Evolutionary conservation across 164 flowering plant species (phyloP), one percentile per base, ranked within the genome.

Genomic region (Tinospora cordifolia): DNA sequence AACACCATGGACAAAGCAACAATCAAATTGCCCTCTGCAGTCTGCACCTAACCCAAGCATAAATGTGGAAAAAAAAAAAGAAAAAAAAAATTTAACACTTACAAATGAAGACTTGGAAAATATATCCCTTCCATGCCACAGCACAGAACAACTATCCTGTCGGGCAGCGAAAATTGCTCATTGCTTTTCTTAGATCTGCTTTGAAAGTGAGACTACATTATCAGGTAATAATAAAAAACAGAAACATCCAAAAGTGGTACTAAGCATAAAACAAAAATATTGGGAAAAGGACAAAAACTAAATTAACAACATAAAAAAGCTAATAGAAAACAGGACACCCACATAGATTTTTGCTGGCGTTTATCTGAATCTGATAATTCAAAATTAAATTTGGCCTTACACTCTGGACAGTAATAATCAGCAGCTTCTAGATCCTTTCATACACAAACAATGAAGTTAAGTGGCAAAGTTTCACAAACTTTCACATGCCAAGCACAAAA

Each of bases 381-480:
- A 82, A 87, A 89, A 72, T 86, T 88, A 74, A 85, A 85, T 79
- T 90, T 90, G 26, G 87, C 88, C 81, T 83, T 92, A 88, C 99
- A 94, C 59, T 87, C 81, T 25, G 98, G 98, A 80, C 99, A 94
- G 83, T 83, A 92, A 75, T 94, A 94, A 69, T 88, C 97, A 62
- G 85, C 74, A 60, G 81, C 76, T 12, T 79, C 85, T 73, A 92
- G 75, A 79, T 87, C 84, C 99, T 94, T 67, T 10, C 26, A 73
- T 62, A 69, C 70, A 64, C 8, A 74, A 65, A 22, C 65, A 69
- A 65, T 22, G 75, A 22, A 76, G 51, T 74, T 15, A 83, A 49
- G 46, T 41, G 26, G 27, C 41, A 25, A 3, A 19, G 57, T 11
- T 8, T 47, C 41, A 24, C 24, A 63, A 15, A 65, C 47, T 75